Evolutionary conservation across 1,284 basidiomycete species (phyloP).

Genomic region (Cryptococcus maquisensis): DNA sequence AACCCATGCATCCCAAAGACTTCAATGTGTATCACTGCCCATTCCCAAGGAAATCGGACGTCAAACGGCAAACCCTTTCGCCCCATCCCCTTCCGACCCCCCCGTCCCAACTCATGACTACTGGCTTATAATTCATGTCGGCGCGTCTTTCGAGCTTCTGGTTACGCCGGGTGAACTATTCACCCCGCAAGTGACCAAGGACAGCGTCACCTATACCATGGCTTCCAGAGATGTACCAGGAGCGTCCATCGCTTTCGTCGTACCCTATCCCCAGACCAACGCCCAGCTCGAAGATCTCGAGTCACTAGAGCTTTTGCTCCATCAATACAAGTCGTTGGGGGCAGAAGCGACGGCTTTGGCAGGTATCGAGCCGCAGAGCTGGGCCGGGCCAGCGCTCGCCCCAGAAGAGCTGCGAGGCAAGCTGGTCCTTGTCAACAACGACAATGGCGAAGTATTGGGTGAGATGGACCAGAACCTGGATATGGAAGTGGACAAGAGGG

Average conservation of each 20-base stretch:
- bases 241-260: slow-evolving; percentile 48
- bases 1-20: slow-evolving; percentile 14
- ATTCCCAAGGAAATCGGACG: slow-evolving; percentile 41
- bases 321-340: slow-evolving; percentile 58
- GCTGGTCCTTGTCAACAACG: slow-evolving; percentile 69
- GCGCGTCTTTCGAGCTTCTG: slow-evolving; percentile 42
- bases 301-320: slow-evolving; percentile 64
- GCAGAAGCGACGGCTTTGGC: slow-evolving; percentile 27
- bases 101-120: slow-evolving; percentile 45
- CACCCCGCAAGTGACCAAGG: slow-evolving; percentile 10
- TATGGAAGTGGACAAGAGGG: slow-evolving; percentile 58
- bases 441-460: slow-evolving; percentile 68
- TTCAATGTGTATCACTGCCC: slow-evolving; percentile 47
- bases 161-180: slow-evolving; percentile 35
- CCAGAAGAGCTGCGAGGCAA: slow-evolving; percentile 58
- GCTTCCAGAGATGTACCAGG: slow-evolving; percentile 34
- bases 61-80: slow-evolving; percentile 48
- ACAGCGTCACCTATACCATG: slow-evolving; percentile 32
- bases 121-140: slow-evolving; percentile 46
- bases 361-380: slow-evolving; percentile 9
- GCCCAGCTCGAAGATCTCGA: slow-evolving; percentile 60
- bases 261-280: slow-evolving; percentile 46
- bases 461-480: slow-evolving; percentile 61
- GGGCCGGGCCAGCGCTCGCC: slow-evolving; percentile 3
- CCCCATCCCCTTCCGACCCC: slow-evolving; percentile 35